Percentiles rank a stretch among this genome's conserved stretches.
These are phyloP conservation scores for Pichia gijzeniarum DNA, from an alignment of 805 yeast species.

Conservation along the genomic window DNA sequence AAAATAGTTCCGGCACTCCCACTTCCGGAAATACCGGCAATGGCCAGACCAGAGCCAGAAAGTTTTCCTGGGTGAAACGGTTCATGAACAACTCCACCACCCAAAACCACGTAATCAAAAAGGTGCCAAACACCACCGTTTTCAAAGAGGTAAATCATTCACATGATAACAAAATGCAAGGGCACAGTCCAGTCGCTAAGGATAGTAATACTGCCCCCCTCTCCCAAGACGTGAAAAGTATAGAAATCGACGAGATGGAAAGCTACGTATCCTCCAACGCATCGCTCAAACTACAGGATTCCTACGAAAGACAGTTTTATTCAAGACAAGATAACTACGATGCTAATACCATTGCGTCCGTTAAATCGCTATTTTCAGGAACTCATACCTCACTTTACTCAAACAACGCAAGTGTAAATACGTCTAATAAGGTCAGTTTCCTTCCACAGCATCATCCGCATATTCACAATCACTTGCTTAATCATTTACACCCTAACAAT, in stretches of 20 bases:
- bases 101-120: not conserved
- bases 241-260: conserved; percentile 1
- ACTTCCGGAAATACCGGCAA: not conserved
- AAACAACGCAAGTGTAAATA: not conserved
- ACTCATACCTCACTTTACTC: not conserved
- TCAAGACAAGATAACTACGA: not conserved
- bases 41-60: conserved; percentile 9
- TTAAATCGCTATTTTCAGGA: conserved; percentile 2
- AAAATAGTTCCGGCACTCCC: too few species aligned
- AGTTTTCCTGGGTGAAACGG: conserved; percentile 31
- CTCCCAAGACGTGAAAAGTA: too few species aligned
- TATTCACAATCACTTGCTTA: not conserved
- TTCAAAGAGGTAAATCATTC: not conserved
- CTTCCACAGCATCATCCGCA: too few species aligned
- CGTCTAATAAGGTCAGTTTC: not conserved
- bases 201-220: not conserved
- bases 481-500: not conserved
- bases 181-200: not conserved
- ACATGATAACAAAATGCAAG: not conserved
- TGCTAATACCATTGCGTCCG: not conserved
- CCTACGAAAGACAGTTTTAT: conserved; percentile 6
- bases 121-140: not conserved
- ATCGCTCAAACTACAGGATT: conserved; percentile 3
- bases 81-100: not conserved
- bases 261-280: conserved; percentile 7